Evolutionary conservation across 1,139 yeast genomes (phyloP), one percentile per base, ranked within the genome.

Genomic region (Magnusiomyces suaveolens): DNA sequence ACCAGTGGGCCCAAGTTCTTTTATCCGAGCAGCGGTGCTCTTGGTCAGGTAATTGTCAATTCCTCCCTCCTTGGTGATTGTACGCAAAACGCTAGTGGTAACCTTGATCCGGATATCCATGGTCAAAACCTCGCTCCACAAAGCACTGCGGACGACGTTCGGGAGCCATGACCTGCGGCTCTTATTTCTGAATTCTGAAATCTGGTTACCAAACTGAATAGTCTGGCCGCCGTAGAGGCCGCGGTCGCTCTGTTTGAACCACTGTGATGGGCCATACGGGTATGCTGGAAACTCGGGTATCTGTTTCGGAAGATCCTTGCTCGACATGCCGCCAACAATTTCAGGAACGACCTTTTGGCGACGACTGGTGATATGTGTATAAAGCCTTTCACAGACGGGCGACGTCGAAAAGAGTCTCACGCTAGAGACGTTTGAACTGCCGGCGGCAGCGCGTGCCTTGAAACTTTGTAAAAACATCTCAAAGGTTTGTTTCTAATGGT

Each of bases 41-140:
- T 92, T 92, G 55, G 82, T 78, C 59, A 92, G 71, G 67, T 92
- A 92, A 62, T 83, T 82, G 67, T 92, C 98, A 59, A 92, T 75
- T 16, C 98, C 98, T 59, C 97, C 97, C 70, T 90, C 97, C 63
- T 82, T 87, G 56, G 87, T 83, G 59, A 92, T 84, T 1, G 97
- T 89, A 64, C 84, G 81, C 65, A 92, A 75, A 2, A 89, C 97
- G 58, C 83, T 80, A 18, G 97, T 79, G 16, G 90, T 83, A 36
- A 88, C 82, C 59, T 77, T 81, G 54, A 87, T 71, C 52, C 75
- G 75, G 50, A 77, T 53, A 51, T 83, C 72, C 60, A 75, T 76
- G 59, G 81, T 73, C 63, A 92, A 76, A 0, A 86, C 74, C 63
- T 87, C 96, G 59, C 96, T 87, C 94, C 96, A 92, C 52, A 92